phyloP scores from a whole-genome alignment of 176 grass and related monocot genomes.

The Juncus effusus region DNA sequence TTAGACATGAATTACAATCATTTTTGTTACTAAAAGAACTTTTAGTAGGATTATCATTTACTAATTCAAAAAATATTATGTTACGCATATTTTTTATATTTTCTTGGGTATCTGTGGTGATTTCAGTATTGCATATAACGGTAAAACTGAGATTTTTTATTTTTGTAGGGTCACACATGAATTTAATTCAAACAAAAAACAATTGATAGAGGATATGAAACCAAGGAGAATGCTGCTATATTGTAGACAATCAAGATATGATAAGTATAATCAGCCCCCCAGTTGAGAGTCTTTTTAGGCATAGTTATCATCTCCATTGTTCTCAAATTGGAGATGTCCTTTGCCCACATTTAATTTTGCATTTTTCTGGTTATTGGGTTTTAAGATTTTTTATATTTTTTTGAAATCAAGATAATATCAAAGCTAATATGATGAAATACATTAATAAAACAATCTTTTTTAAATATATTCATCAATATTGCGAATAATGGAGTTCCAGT shows the following conservation, averaged over 20 bases:
- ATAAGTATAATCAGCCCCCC: not conserved
- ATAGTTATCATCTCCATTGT: not conserved
- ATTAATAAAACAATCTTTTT: not conserved
- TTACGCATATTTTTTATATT: not conserved
- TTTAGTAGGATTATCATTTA: no score
- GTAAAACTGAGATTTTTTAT: no score
- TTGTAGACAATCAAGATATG: slow-evolving; percentile 17
- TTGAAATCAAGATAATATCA: not conserved
- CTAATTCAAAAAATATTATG: no score
- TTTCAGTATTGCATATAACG: no score
- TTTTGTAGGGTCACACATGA: not conserved
- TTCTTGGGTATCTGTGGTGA: no score
- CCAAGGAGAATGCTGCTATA: slow-evolving; percentile 21
- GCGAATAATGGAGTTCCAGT: no score
- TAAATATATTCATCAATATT: not conserved
- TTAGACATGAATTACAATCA: no score
- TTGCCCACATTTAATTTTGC: slow-evolving; percentile 4
- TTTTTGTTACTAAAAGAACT: no score
- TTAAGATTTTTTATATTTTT: not conserved
- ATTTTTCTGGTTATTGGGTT: not conserved
- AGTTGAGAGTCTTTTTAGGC: slow-evolving; percentile 1
- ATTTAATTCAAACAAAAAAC: slow-evolving; percentile 14
- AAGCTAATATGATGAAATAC: not conserved
- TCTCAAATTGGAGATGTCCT: not conserved
- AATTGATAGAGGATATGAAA: slow-evolving; percentile 23